Evolutionary conservation across 352 stramenopile species (phyloP), one percentile per base, ranked within the genome.

Genomic region (Phytophthora constricta): DNA sequence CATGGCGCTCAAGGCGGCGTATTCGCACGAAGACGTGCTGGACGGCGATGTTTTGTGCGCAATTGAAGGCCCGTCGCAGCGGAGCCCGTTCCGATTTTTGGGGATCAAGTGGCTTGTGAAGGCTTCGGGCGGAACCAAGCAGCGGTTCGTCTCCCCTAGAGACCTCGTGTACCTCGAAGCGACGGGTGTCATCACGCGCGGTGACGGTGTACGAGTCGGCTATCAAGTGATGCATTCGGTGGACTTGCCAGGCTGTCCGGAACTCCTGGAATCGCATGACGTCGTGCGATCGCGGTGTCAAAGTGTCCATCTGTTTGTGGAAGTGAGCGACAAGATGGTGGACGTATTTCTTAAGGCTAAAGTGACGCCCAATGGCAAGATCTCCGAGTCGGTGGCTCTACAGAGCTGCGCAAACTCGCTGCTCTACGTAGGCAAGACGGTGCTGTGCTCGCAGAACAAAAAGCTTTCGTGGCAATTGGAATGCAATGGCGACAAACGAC

Each of bases 141-240:
- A 89, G 34, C 63, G 65, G 14, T 14, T 86, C 14, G 65, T 76
- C 14, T 80, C 72, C 8, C 66, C 67, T 0, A 61, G 82, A 34
- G 85, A 93, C 63, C 53, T 91, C 25, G 77, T 93, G 10, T 93
- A 87, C 58, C 65, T 93, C 17, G 85, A 93, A 72, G 60, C 80
- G 26, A 88, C 81, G 26, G 85, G 85, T 34, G 79, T 76, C 14
- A 89, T 86, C 22, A 82, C 71, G 0, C 58, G 80, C 14, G 65
- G 60, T 5, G 82, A 74, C 39, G 80, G 80, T n/a, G 78, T 91
- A 14, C 57, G 65, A 19, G 73, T 93, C 8, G 85, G 82, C 19
- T 93, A 88, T 72, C 74, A 90, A 48, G 66, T 93, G 34, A 79
- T 85, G 52, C 78, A 91, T 41, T 91, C 83, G 13, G 81, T 93